These are phyloP conservation scores for Sphagnum fallax DNA, from an alignment of 228 moss, liverwort and hornwort genomes.

Conservation along the genomic window DNA sequence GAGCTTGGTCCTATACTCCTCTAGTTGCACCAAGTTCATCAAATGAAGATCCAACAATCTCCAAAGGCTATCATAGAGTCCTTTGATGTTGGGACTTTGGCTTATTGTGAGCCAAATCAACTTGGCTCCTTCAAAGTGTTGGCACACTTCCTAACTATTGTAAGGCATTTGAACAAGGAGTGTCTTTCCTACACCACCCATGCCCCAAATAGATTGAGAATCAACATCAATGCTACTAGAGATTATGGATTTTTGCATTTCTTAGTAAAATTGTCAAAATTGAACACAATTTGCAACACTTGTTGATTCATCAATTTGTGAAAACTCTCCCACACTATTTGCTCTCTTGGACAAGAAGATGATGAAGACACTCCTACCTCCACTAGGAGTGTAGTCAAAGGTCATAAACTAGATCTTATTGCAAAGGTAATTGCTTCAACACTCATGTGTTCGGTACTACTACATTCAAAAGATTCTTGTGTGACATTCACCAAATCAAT, in stretches of 20 bases:
- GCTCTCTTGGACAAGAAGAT: too few relatives aligned
- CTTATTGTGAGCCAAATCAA: constrained; percentile 4
- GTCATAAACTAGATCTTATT: too few relatives aligned
- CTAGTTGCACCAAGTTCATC: rapidly evolving
- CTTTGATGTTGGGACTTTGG: constrained; percentile 3
- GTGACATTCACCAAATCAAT: too few relatives aligned
- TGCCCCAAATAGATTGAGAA: constrained; percentile 5
- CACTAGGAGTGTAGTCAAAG: too few relatives aligned
- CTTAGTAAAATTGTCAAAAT: constrained; percentile 5
- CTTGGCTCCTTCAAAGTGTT: neutral
- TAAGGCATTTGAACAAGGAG: constrained; percentile 4
- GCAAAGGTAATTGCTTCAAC: too few relatives aligned
- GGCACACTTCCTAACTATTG: neutral
- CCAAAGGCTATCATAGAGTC: constrained; percentile 2
- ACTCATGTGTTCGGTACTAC: too few relatives aligned
- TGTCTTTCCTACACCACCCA: constrained; percentile 7
- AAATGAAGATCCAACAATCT: neutral
- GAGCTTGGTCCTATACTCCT: neutral
- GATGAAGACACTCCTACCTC: too few relatives aligned
- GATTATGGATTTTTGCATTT: constrained; percentile 3
- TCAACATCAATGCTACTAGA: neutral
- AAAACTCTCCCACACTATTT: too few relatives aligned
- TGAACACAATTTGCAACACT: constrained; percentile 7
- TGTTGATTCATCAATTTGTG: neutral
- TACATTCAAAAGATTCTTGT: too few relatives aligned